Percentiles rank a stretch among this genome's conserved stretches.
phyloP scores from a whole-genome alignment of 352 stramenopile species.

The Pseudoperonospora humuli region DNA sequence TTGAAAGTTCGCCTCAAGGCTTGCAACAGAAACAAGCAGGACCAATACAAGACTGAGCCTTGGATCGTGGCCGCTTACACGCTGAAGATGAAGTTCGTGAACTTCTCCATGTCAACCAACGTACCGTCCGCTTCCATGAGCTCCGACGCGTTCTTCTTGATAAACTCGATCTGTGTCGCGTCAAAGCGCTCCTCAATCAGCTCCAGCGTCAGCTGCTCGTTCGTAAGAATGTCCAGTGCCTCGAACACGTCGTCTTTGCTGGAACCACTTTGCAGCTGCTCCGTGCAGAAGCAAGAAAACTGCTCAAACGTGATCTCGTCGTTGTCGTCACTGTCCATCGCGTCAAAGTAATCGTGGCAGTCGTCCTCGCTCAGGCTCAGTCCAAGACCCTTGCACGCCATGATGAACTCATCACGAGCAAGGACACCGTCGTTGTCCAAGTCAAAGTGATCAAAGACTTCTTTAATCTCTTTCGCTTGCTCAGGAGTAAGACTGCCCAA shows the following conservation, averaged over 20 bases:
- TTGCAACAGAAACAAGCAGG: conserved; percentile 14
- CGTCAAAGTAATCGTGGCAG: conserved; percentile 84
- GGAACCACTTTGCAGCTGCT: conserved; percentile 84
- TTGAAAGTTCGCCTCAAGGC: conserved; percentile 15
- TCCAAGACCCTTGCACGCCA: conserved; percentile 85
- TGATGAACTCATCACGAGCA: conserved; percentile 86
- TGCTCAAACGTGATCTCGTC: conserved; percentile 81
- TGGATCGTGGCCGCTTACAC: conserved; percentile 29
- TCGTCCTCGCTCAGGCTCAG: conserved; percentile 83
- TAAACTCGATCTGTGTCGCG: conserved; percentile 58
- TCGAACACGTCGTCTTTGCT: conserved; percentile 73
- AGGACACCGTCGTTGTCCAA: conserved; percentile 81
- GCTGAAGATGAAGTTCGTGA: conserved; percentile 75
- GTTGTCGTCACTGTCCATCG: conserved; percentile 74
- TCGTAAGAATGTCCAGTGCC: conserved; percentile 73
- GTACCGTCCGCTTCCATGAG: conserved; percentile 44
- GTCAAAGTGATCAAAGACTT: conserved; percentile 89
- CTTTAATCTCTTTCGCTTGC: conserved; percentile 83
- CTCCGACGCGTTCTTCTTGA: conserved; percentile 62
- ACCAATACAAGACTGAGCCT: conserved; percentile 4
- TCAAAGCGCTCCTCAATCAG: conserved; percentile 84
- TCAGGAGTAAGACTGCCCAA: conserved; percentile 75
- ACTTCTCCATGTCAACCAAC: conserved; percentile 67
- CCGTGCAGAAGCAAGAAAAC: conserved; percentile 82
- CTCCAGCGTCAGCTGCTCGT: conserved; percentile 63